Evolutionary conservation across 2,329 filamentous ascomycete species (phyloP), one percentile per base, ranked within the genome.

Genomic region (Pseudonectria buxi): DNA sequence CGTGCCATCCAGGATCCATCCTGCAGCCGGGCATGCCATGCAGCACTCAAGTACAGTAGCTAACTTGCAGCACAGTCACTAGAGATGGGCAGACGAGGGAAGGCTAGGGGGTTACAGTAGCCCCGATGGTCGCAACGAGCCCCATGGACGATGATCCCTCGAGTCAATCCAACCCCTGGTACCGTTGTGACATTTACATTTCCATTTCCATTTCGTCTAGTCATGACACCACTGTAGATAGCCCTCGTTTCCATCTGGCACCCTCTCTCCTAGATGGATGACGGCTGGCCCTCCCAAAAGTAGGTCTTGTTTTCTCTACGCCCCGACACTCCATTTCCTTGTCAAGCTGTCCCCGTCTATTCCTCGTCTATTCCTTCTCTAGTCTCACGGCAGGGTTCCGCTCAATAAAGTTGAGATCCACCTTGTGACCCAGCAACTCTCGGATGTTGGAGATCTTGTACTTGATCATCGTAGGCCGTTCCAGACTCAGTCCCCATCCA

Each of bases 391-490:
- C 92, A 10, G 90, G 81, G 64, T 94, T 95, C 49, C 74, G 80
- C 69, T 94, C 83, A 50, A 98, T 88, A 68, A 95, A 95, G 56
- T 80, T 80, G 57, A 96, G 67, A 65, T 96, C 89, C 28, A 95
- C 89, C 70, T 95, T 94, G 69, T 98, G 90, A 11, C 90, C 90
- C 36, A 98, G 69, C 55, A 95, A 66, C 64, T 95, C 88, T 51
- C 89, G 79, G 53, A 95, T 95, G 63, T 95, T 95, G 55, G 78
- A 86, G 43, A 87, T 86, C 53, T 74, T 78, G 60, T 83, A 94
- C 74, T 94, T 92, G 68, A 95, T 95, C 92, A 96, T 98, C 10
- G 92, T 96, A 39, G 92, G 92, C 53, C 92, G 70, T 72, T 98
- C 92, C 57, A 98, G 65, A 61, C 80, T 86, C 57, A 98, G 67